Evolutionary conservation across 1,284 basidiomycete species (phyloP).

Genomic region (Cutaneotrichosporon mucoides): DNA sequence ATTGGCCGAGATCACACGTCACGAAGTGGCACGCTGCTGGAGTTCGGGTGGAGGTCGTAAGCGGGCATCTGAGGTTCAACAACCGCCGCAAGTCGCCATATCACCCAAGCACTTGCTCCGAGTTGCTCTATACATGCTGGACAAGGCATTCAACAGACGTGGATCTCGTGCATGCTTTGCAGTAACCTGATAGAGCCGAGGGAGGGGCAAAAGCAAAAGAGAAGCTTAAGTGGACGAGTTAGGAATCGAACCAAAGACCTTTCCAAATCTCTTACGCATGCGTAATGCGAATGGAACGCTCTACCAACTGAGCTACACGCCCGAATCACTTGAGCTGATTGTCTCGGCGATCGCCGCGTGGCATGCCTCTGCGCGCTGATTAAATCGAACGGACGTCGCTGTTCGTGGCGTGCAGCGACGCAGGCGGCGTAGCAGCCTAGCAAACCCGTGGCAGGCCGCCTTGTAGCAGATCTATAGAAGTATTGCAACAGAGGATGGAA

Average conservation of each 20-base stretch:
- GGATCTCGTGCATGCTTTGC: background rate
- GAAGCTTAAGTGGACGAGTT: conserved; percentile 9
- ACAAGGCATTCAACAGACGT: too few species aligned
- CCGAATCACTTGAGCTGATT: background rate
- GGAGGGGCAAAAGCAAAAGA: background rate
- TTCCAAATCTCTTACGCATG: background rate
- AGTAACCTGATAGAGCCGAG: background rate
- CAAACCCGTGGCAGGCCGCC: too few species aligned
- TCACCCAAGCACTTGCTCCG: too few species aligned
- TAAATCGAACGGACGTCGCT: too few species aligned
- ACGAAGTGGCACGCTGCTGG: too few species aligned
- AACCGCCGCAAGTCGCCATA: background rate
- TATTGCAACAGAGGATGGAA: too few species aligned
- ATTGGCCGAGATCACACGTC: background rate
- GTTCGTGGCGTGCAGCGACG: too few species aligned
- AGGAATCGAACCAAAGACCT: conserved; percentile 16
- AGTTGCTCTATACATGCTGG: too few species aligned
- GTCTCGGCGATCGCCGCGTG: too few species aligned
- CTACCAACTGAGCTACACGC: conserved; percentile 18
- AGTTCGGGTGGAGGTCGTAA: background rate
- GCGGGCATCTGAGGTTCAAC: background rate
- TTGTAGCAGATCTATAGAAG: too few species aligned
- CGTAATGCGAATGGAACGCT: conserved; percentile 12
- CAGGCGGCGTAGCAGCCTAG: too few species aligned
- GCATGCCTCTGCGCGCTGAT: too few species aligned